A percentile compares a stretch with the other conserved stretches of the same genome.
phyloP scores from a whole-genome alignment of 805 yeast species.

The Tetrapisispora iriomotensis region DNA sequence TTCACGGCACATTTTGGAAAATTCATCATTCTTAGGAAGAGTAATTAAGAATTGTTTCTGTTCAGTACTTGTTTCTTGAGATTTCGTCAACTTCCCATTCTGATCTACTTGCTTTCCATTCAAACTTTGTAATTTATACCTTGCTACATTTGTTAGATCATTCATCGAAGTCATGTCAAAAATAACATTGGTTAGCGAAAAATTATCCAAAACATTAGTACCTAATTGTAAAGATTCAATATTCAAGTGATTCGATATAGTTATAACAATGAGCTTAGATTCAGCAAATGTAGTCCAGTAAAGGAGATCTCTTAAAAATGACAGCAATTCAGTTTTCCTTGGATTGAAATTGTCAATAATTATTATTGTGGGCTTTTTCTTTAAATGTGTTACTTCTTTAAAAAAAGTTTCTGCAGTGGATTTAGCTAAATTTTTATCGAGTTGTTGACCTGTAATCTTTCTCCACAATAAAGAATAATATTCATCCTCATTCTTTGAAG shows the following conservation, averaged over 20 bases:
- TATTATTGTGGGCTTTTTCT: conserved; percentile 46
- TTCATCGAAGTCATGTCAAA: not conserved
- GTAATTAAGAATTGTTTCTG: not conserved
- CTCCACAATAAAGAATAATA: conserved; percentile 81
- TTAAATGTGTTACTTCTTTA: conserved; percentile 27
- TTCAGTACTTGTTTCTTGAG: not conserved
- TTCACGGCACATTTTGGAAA: not conserved
- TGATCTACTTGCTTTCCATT: not conserved
- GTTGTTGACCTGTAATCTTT: conserved; percentile 48
- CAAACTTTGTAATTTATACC: not conserved
- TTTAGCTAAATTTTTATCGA: conserved; percentile 54
- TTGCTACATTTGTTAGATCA: not conserved
- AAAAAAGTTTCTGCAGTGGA: conserved; percentile 61
- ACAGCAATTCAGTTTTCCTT: not conserved
- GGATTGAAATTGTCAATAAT: conserved; percentile 44
- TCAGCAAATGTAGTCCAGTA: not conserved
- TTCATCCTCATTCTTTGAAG: conserved; percentile 67
- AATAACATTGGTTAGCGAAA: not conserved
- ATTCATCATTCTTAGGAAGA: not conserved
- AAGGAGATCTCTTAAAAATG: not conserved
- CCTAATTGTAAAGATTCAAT: not conserved
- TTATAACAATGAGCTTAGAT: not conserved
- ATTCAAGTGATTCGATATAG: not conserved
- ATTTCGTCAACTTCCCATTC: not conserved
- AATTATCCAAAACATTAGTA: not conserved